Conservation (phyloP, 2,329 filamentous ascomycete species). For the Amylocarpus encephaloides region DNA sequence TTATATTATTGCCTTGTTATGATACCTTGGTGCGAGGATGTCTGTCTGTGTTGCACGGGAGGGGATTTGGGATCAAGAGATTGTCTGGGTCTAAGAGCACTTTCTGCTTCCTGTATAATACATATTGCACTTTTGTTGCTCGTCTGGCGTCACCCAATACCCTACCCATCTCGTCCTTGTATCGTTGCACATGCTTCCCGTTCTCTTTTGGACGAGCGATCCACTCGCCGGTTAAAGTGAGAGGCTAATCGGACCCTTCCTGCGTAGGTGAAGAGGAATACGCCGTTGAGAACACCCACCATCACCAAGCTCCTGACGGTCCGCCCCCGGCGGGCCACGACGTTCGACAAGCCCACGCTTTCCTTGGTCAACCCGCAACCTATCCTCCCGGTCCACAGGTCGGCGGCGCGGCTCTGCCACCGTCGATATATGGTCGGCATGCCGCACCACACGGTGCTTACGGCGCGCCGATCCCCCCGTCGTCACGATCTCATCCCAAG, state of each 20-base stretch:
- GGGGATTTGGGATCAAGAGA: constrained; percentile 10
- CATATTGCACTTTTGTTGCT: constrained; percentile 31
- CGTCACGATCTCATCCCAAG: constrained; percentile 14
- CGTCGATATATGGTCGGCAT: constrained; percentile 45
- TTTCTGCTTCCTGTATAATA: constrained; percentile 33
- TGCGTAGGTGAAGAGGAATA: constrained; percentile 55
- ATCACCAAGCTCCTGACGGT: constrained; percentile 53
- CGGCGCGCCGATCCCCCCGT: constrained; percentile 33
- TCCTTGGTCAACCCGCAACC: constrained; percentile 58
- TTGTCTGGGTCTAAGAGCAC: constrained; percentile 17
- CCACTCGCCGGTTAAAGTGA: constrained; percentile 28
- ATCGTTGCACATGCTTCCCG: constrained; percentile 23
- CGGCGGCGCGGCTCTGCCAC: constrained; percentile 54
- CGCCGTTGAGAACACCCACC: constrained; percentile 58
- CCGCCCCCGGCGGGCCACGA: constrained; percentile 52
- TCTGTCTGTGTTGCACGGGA: constrained; percentile 26
- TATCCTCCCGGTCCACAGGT: constrained; percentile 56
- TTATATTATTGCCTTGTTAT: constrained; percentile 31
- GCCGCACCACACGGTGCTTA: constrained; percentile 39
- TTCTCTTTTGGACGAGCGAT: constrained; percentile 3
- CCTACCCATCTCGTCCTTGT: constrained; percentile 25
- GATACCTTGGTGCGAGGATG: constrained; percentile 29
- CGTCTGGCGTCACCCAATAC: constrained; percentile 23
- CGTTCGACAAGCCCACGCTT: constrained; percentile 68
- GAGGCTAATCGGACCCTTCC: constrained; percentile 29